Conservation (phyloP, 306 rosid genomes). For the Vigna angularis region DNA sequence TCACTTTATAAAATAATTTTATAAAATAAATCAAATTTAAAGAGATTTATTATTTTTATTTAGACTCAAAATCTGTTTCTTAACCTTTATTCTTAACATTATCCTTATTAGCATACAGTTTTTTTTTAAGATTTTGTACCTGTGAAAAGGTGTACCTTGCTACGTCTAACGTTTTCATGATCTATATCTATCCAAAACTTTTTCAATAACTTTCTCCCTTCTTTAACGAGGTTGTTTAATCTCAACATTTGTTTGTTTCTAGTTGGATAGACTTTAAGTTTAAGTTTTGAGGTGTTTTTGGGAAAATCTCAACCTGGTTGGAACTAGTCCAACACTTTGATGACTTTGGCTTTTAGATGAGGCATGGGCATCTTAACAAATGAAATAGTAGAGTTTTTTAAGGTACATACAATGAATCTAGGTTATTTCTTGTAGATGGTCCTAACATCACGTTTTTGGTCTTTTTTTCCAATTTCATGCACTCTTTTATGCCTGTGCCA, state of each 20-base stretch:
- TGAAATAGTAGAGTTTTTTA: background rate
- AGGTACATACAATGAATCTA: background rate
- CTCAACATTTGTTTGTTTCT: constrained; percentile 22
- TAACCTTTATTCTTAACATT: background rate
- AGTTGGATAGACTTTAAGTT: background rate
- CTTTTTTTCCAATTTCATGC: background rate
- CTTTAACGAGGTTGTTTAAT: constrained; percentile 30
- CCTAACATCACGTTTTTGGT: constrained; percentile 37
- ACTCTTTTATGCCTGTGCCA: background rate
- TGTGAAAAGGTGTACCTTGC: background rate
- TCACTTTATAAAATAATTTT: no score
- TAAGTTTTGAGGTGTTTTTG: constrained; percentile 1
- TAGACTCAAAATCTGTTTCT: no score
- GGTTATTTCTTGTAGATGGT: constrained; percentile 31
- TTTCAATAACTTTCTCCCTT: constrained; percentile 25
- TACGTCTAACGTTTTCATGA: constrained; percentile 2
- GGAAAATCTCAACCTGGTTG: constrained; percentile 43
- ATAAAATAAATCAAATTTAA: no score
- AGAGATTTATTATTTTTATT: no score
- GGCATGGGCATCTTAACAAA: background rate
- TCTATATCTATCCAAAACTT: constrained; percentile 30
- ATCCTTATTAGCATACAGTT: background rate
- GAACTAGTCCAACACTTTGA: constrained; percentile 27
- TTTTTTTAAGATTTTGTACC: background rate
- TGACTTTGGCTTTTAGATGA: constrained; percentile 24